Evolutionary conservation across 2,329 filamentous ascomycete species (phyloP).

Genomic region (Sclerotiophoma versabilis): DNA sequence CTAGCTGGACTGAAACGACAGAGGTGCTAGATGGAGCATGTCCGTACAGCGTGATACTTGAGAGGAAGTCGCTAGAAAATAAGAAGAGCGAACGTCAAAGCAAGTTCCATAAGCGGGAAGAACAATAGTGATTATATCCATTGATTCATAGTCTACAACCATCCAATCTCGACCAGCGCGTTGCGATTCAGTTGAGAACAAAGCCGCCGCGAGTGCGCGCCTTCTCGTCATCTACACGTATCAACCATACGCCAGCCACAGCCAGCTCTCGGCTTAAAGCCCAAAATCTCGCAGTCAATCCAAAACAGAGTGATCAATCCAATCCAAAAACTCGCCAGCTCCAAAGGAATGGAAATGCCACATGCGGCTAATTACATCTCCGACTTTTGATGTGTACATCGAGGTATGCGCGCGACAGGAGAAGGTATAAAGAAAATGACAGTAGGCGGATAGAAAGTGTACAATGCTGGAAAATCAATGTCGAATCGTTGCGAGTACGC

Average conservation of each 20-base stretch:
- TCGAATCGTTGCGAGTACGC: constrained; percentile 29
- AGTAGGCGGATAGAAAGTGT: constrained; percentile 20
- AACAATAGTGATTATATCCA: constrained; percentile 9
- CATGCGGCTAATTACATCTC: constrained; percentile 38
- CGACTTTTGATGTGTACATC: constrained; percentile 31
- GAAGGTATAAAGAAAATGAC: constrained; percentile 22
- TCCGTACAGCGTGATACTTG: too few relatives aligned
- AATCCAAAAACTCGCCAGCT: constrained; percentile 10
- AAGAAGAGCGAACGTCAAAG: not conserved
- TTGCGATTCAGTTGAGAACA: constrained; percentile 19
- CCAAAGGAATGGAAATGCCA: constrained; percentile 9
- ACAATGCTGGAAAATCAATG: constrained; percentile 15
- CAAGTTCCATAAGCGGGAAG: too few relatives aligned
- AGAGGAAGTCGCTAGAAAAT: too few relatives aligned
- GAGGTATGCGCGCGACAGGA: constrained; percentile 30
- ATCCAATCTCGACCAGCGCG: constrained; percentile 20
- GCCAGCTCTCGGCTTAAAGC: constrained; percentile 1
- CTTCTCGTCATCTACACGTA: constrained; percentile 16
- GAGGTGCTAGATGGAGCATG: not conserved
- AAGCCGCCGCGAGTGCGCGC: constrained; percentile 9
- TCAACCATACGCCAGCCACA: constrained; percentile 9
- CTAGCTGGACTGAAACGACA: too few relatives aligned
- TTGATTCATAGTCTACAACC: constrained; percentile 22
- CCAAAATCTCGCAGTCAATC: constrained; percentile 7
- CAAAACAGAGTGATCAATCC: constrained; percentile 6